Evolutionary conservation across 176 grass and related monocot genomes (phyloP).

Genomic region (Saccharum officinarum): DNA sequence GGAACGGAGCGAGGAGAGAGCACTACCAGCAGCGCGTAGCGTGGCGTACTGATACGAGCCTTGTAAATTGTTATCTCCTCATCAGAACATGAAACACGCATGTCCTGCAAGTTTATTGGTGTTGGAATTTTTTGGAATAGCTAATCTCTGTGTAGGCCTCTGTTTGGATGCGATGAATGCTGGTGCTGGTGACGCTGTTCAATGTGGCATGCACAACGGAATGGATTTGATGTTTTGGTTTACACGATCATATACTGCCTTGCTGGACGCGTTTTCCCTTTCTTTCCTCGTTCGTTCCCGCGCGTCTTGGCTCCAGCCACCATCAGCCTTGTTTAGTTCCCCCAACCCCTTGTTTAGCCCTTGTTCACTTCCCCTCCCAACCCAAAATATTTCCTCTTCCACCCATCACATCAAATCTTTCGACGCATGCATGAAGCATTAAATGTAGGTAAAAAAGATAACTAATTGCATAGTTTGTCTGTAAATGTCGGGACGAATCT

Average conservation of each 20-base stretch:
- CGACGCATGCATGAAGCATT: too few relatives aligned
- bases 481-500: too few relatives aligned
- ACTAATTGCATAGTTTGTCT: too few relatives aligned
- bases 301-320: not conserved
- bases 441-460: too few relatives aligned
- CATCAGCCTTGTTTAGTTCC: too few relatives aligned
- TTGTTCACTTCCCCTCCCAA: too few relatives aligned
- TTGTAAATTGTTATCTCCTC: slow-evolving; percentile 1
- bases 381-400: too few relatives aligned
- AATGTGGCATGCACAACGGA: not conserved
- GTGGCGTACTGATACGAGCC: not conserved
- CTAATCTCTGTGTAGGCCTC: not conserved
- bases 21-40: not conserved
- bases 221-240: slow-evolving; percentile 36
- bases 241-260: not conserved
- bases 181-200: not conserved
- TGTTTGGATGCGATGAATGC: not conserved
- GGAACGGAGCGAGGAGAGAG: not conserved
- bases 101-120: not conserved
- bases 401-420: too few relatives aligned
- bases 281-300: not conserved
- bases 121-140: not conserved
- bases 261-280: not conserved
- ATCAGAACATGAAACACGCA: not conserved
- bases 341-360: too few relatives aligned